Conservation (phyloP, 352 stramenopile species). For the Phytophthora meadii region DNA sequence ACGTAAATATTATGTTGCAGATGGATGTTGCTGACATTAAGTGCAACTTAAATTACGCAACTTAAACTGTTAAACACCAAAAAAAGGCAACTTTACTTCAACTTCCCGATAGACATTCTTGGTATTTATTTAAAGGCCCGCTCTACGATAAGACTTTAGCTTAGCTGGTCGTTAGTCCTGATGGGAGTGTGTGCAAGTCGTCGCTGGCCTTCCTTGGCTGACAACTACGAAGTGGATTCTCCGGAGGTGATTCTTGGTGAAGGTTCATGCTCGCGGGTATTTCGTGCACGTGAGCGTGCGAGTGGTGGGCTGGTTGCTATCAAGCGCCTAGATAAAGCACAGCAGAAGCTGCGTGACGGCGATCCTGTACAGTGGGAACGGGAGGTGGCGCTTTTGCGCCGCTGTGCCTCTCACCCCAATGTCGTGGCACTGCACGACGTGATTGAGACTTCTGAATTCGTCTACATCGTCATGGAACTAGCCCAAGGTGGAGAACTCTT, state of each 20-base stretch:
- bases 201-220: slow-evolving; percentile 30
- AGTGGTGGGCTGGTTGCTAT: slow-evolving; percentile 51
- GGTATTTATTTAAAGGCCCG: too few species aligned
- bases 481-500: slow-evolving; percentile 73
- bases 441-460: slow-evolving; percentile 55
- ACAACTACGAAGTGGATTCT: slow-evolving; percentile 52
- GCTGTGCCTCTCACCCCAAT: slow-evolving; percentile 60
- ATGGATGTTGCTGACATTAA: not conserved
- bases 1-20: slow-evolving; percentile 13
- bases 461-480: slow-evolving; percentile 70
- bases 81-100: not conserved
- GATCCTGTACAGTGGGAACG: slow-evolving; percentile 47
- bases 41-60: not conserved
- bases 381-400: slow-evolving; percentile 57
- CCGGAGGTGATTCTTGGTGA: slow-evolving; percentile 53
- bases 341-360: slow-evolving; percentile 8
- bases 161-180: not conserved
- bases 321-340: slow-evolving; percentile 69
- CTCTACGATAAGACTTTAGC: too few species aligned
- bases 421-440: slow-evolving; percentile 62
- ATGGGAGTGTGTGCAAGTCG: slow-evolving; percentile 65
- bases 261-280: slow-evolving; percentile 59
- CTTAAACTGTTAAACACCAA: not conserved
- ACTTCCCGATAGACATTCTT: too few species aligned
- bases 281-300: slow-evolving; percentile 44